phyloP scores from a whole-genome alignment of 371 early-diverging fungal genomes.

The Chytridium lagenaria region DNA sequence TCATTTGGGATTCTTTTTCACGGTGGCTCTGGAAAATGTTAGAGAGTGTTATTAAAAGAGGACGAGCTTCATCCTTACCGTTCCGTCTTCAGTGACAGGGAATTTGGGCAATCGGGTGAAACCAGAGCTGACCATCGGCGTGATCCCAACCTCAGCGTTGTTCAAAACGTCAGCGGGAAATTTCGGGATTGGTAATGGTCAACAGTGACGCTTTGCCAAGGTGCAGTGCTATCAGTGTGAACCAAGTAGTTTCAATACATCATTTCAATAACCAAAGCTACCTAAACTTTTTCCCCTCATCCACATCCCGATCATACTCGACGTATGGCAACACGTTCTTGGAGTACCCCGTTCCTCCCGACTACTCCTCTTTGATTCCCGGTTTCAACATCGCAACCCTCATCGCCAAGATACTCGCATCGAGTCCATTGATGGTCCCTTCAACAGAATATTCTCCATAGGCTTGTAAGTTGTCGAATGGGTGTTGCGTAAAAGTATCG shows the following conservation, averaged over 20 bases:
- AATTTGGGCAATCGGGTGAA: slow-evolving; percentile 45
- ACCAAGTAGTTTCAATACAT: neutral
- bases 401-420: slow-evolving; percentile 12
- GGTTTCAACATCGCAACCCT: neutral
- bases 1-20: slow-evolving; percentile 38
- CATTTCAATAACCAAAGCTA: neutral
- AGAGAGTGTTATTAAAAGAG: neutral
- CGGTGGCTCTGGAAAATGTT: slow-evolving; percentile 16
- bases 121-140: slow-evolving; percentile 38
- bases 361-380: slow-evolving; percentile 18
- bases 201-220: slow-evolving; percentile 29
- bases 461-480: slow-evolving; percentile 39
- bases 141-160: slow-evolving; percentile 32
- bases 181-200: slow-evolving; percentile 29
- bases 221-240: neutral
- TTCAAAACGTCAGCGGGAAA: slow-evolving; percentile 13
- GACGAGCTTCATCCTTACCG: slow-evolving; percentile 21
- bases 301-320: slow-evolving; percentile 45
- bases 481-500: slow-evolving; percentile 42
- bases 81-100: slow-evolving; percentile 45
- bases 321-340: slow-evolving; percentile 46
- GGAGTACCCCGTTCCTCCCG: slow-evolving; percentile 45
- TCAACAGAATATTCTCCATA: slow-evolving; percentile 16
- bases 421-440: slow-evolving; percentile 33
- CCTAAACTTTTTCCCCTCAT: slow-evolving; percentile 46